Base-by-base conservation (phyloP, 495 filamentous ascomycete genomes). In the Pyrenula massariospora region DNA sequence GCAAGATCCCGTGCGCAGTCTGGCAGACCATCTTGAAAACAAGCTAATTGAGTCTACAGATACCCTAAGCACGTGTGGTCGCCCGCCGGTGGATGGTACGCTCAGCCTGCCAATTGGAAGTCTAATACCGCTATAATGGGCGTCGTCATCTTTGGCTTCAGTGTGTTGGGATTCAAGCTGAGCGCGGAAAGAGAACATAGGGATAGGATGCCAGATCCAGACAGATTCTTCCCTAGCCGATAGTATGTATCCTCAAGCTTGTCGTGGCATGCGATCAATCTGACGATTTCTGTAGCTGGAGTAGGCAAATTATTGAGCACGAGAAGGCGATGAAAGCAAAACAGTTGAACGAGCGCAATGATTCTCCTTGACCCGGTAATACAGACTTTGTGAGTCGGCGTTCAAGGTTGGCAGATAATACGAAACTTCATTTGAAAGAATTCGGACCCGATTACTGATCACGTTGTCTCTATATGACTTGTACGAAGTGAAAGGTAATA, bases 61-160 rank as follows among this genome's bases (percentile, higher is more conserved):
- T 96, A 96, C 73, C 93, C 93, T 66, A 96, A 96, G 77, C 91
- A 98, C 77, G 88, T 98, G 76, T 98, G 93, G 93, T 97, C 93
- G 65, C 93, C 93, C 58, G 79, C 93, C 57, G 93, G 93, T 77
- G 93, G 93, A 65, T 98, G 94, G 93, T 98, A 98, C 73, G 73
- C 85, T 25, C 92, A 90, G 68, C 93, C 93, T 10, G 75, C 76
- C 60, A 98, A 98, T 78, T 98, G 94, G 94, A 94, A 85, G 70
- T 68, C 74, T 47, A 98, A 98, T 74, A 98, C 93, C 10, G 88
- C 88, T n/a, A 76, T 95, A 56, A 83, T 90, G 74, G 77, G 79
- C 53, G 75, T 74, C 1, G 82, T 86, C 53, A 79, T 96, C 51
- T 61, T 90, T 62, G 85, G 88, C 53, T 81, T 96, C 62, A 80